Evolutionary conservation across 2,329 filamentous ascomycete species (phyloP).

Genomic region (Lachnellula occidentalis): DNA sequence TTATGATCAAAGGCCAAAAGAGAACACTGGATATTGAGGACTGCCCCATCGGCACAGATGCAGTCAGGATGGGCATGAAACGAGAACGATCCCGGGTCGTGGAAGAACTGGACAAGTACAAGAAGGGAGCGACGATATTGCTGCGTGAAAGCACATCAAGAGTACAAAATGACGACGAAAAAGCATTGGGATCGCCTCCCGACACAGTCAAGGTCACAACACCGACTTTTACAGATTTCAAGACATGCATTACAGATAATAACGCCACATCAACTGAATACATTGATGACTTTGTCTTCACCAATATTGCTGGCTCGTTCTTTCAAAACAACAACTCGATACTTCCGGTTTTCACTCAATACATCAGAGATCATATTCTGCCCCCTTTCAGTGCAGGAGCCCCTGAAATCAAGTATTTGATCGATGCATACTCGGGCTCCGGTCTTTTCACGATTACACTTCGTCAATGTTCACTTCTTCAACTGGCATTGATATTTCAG

Average conservation of each 20-base stretch:
- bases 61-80: constrained; percentile 73
- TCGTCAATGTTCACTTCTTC: constrained; percentile 77
- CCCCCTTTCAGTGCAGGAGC: constrained; percentile 39
- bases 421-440: constrained; percentile 96
- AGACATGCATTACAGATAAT: constrained; percentile 82
- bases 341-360: constrained; percentile 76
- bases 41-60: constrained; percentile 88
- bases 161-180: constrained; percentile 42
- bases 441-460: constrained; percentile 96
- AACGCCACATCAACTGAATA: constrained; percentile 84
- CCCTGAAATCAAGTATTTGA: constrained; percentile 69
- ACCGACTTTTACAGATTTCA: constrained; percentile 64
- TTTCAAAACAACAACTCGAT: constrained; percentile 99
- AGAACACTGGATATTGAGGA: constrained; percentile 91
- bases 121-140: constrained; percentile 79
- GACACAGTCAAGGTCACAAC: constrained; percentile 27
- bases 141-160: constrained; percentile 80
- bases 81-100: constrained; percentile 73
- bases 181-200: constrained; percentile 25
- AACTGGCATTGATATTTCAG: constrained; percentile 85
- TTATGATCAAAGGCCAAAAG: constrained; percentile 78
- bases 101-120: constrained; percentile 64
- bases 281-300: constrained; percentile 73
- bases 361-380: constrained; percentile 75
- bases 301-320: constrained; percentile 88